Conservation (phyloP, 306 rosid genomes). For the Vigna trinervia region DNA sequence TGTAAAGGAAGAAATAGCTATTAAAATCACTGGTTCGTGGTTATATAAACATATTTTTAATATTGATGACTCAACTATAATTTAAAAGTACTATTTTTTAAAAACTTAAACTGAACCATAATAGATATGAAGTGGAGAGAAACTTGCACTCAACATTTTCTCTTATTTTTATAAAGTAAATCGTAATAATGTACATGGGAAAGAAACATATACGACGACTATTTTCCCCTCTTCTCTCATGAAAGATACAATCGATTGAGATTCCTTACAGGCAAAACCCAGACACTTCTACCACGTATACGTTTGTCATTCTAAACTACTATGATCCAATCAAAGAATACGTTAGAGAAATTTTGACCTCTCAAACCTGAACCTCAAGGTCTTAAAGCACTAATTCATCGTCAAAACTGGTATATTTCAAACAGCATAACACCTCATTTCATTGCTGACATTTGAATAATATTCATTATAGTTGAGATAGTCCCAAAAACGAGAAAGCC, state of each 20-base stretch:
- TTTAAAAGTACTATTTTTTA: too few relatives aligned
- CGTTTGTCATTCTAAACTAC: slow-evolving; percentile 11
- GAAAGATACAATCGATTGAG: slow-evolving; percentile 16
- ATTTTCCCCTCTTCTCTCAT: not conserved
- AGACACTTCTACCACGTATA: slow-evolving; percentile 15
- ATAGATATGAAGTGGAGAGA: not conserved
- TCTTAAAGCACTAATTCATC: slow-evolving; percentile 21
- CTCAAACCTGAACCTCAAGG: slow-evolving; percentile 5
- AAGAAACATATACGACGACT: not conserved
- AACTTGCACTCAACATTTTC: not conserved
- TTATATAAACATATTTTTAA: too few relatives aligned
- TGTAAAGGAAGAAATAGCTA: too few relatives aligned
- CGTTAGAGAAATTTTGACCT: slow-evolving; percentile 18
- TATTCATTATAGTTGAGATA: slow-evolving; percentile 74
- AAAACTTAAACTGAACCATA: not conserved
- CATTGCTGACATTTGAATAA: slow-evolving; percentile 60
- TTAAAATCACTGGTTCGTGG: too few relatives aligned
- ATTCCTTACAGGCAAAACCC: slow-evolving; percentile 27
- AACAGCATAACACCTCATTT: slow-evolving; percentile 49
- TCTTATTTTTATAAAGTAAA: slow-evolving; percentile 29
- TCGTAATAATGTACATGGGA: slow-evolving; percentile 4
- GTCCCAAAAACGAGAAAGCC: slow-evolving; percentile 84
- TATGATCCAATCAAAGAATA: slow-evolving; percentile 28
- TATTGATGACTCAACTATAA: too few relatives aligned
- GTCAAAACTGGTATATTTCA: slow-evolving; percentile 25